Conservation (phyloP, 1,284 basidiomycete species). For the Thecaphora frezii region DNA sequence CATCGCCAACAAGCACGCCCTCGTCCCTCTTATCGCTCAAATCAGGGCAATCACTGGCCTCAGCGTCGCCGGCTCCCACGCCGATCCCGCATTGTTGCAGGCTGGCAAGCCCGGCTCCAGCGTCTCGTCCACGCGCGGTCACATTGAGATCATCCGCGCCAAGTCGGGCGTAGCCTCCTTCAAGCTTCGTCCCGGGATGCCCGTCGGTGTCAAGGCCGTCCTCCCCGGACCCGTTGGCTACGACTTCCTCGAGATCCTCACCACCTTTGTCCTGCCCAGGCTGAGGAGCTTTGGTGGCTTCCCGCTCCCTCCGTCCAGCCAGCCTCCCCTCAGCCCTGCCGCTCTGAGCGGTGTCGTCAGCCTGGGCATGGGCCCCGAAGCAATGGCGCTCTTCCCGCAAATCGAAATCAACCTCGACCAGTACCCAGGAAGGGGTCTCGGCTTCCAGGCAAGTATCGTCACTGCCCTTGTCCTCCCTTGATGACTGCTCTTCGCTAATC, state of each 20-base stretch:
- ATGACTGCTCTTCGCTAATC: background rate
- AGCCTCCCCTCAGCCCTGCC: slow-evolving; percentile 62
- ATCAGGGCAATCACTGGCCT: slow-evolving; percentile 85
- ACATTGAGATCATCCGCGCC: slow-evolving; percentile 75
- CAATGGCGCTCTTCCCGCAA: slow-evolving; percentile 84
- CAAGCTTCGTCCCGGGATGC: slow-evolving; percentile 77
- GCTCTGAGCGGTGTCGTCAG: slow-evolving; percentile 83
- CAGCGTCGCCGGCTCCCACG: slow-evolving; percentile 61
- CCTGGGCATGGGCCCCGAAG: slow-evolving; percentile 79
- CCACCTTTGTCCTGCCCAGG: slow-evolving; percentile 91
- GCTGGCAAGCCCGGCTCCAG: background rate
- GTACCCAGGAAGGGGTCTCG: slow-evolving; percentile 51
- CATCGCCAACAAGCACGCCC: slow-evolving; percentile 71
- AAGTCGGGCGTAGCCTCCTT: slow-evolving; percentile 81
- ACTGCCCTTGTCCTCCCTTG: background rate
- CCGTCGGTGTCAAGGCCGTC: slow-evolving; percentile 85
- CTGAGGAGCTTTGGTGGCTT: slow-evolving; percentile 87
- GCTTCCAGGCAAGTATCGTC: slow-evolving; percentile 40
- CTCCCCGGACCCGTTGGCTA: slow-evolving; percentile 88
- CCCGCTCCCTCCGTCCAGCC: slow-evolving; percentile 66
- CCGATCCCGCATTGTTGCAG: slow-evolving; percentile 31
- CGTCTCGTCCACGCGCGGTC: slow-evolving; percentile 17
- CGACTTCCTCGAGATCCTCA: slow-evolving; percentile 83
- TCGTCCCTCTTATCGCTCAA: slow-evolving; percentile 84
- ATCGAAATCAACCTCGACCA: slow-evolving; percentile 57